phyloP scores from a whole-genome alignment of 2,329 filamentous ascomycete species.

The Penicillium sp. region DNA sequence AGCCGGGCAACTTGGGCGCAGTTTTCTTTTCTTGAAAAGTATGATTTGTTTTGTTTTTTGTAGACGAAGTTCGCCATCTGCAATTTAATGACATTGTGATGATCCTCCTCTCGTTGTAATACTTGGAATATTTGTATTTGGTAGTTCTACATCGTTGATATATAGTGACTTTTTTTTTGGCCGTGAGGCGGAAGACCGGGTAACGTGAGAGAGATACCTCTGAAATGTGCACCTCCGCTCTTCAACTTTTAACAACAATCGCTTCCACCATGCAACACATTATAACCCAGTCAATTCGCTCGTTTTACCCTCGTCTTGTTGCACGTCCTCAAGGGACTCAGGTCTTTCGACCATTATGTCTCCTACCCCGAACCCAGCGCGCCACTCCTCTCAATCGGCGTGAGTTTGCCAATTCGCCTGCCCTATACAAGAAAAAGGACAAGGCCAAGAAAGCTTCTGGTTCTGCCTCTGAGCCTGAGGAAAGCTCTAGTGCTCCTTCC shows the following conservation, averaged over 20 bases:
- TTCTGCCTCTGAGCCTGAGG: slow-evolving; percentile 32
- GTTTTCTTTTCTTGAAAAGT: slow-evolving; percentile 32
- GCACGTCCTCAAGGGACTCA: background rate
- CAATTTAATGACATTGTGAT: slow-evolving; percentile 37
- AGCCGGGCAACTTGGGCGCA: slow-evolving; percentile 30
- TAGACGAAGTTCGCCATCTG: slow-evolving; percentile 33
- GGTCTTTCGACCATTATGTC: background rate
- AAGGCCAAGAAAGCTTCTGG: slow-evolving; percentile 49
- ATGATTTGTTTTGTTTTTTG: slow-evolving; percentile 25
- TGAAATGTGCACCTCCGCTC: background rate
- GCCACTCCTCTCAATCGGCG: slow-evolving; percentile 9
- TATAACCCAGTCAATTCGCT: slow-evolving; percentile 6
- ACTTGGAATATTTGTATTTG: background rate
- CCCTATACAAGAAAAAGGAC: slow-evolving; percentile 55
- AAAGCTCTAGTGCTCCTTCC: slow-evolving; percentile 28
- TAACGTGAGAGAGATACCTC: background rate
- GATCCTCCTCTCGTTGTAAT: slow-evolving; percentile 18
- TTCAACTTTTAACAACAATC: background rate
- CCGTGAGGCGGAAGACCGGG: background rate
- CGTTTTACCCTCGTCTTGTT: background rate
- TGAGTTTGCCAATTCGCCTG: slow-evolving; percentile 46
- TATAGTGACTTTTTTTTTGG: background rate
- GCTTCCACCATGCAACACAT: slow-evolving; percentile 19
- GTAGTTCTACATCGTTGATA: background rate
- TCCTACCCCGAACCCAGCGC: background rate